phyloP scores from a whole-genome alignment of 2,329 filamentous ascomycete species.

The Lojkania enalia region DNA sequence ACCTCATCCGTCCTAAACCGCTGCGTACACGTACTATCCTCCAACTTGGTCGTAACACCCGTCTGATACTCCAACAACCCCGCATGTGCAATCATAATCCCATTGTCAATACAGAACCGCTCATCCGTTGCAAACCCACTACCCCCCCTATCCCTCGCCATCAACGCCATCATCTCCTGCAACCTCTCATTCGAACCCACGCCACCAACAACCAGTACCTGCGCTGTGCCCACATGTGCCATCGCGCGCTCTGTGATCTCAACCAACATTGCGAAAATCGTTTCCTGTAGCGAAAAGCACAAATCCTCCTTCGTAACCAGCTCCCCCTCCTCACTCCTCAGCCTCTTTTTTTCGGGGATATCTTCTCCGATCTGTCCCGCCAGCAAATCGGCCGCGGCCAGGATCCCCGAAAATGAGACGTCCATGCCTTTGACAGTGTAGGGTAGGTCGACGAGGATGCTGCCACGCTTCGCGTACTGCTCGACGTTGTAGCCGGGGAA shows the following conservation, averaged over 20 bases:
- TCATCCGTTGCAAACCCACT: constrained; percentile 95
- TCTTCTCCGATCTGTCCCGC: constrained; percentile 65
- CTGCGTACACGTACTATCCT: constrained; percentile 73
- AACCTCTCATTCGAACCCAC: constrained; percentile 93
- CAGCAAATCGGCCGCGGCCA: constrained; percentile 79
- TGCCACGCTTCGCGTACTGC: constrained; percentile 78
- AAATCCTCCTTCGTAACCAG: constrained; percentile 78
- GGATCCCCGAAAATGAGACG: constrained; percentile 90
- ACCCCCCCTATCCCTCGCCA: constrained; percentile 86
- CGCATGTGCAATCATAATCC: constrained; percentile 99
- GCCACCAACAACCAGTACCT: constrained; percentile 93
- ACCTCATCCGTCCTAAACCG: constrained; percentile 57
- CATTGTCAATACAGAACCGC: constrained; percentile 97
- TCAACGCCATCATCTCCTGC: constrained; percentile 97
- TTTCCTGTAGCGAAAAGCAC: constrained; percentile 95
- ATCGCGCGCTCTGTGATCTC: constrained; percentile 98
- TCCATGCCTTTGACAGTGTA: constrained; percentile 99
- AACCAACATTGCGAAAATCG: constrained; percentile 93
- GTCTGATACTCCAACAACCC: constrained; percentile 83
- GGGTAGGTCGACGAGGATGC: constrained; percentile 78
- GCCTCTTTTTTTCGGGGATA: constrained; percentile 43
- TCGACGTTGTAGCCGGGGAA: constrained; percentile 98
- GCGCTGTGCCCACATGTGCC: constrained; percentile 89
- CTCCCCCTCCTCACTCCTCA: constrained; percentile 54
- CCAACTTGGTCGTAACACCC: constrained; percentile 74